Evolutionary conservation across 176 grass and related monocot genomes (phyloP).

Genomic region (Zea luxurians): DNA sequence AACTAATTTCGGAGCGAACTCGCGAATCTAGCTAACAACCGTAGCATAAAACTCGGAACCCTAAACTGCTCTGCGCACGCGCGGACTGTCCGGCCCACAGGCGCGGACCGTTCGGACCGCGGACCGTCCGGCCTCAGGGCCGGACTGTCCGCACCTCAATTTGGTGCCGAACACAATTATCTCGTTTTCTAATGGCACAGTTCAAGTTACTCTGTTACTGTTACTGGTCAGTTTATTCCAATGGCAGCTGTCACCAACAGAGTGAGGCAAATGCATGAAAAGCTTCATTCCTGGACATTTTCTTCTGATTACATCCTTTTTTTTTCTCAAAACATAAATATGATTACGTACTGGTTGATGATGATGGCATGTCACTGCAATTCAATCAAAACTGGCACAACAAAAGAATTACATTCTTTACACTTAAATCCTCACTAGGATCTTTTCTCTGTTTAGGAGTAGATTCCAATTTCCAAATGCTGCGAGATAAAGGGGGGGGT

Average conservation of each 20-base stretch:
- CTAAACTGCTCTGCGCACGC: no score
- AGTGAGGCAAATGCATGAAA: not conserved
- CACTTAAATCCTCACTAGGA: slow-evolving; percentile 17
- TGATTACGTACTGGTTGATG: slow-evolving; percentile 39
- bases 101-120: no score
- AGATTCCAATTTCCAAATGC: slow-evolving; percentile 26
- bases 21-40: no score
- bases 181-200: no score
- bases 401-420: slow-evolving; percentile 48
- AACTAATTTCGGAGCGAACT: no score
- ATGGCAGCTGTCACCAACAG: not conserved
- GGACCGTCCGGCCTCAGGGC: no score
- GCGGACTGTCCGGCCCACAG: no score
- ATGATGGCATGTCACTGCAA: slow-evolving; percentile 3
- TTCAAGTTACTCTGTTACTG: not conserved
- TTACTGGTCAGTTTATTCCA: not conserved
- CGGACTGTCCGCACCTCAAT: no score
- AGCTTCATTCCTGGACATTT: slow-evolving; percentile 27
- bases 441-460: slow-evolving; percentile 17
- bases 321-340: not conserved
- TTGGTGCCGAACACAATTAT: no score
- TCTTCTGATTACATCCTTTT: slow-evolving; percentile 39
- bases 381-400: slow-evolving; percentile 34
- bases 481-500: not conserved
- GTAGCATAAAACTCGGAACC: no score